These are phyloP conservation scores for Apiospora saccharicola DNA, from an alignment of 2,329 filamentous ascomycete species.

Conservation along the genomic window DNA sequence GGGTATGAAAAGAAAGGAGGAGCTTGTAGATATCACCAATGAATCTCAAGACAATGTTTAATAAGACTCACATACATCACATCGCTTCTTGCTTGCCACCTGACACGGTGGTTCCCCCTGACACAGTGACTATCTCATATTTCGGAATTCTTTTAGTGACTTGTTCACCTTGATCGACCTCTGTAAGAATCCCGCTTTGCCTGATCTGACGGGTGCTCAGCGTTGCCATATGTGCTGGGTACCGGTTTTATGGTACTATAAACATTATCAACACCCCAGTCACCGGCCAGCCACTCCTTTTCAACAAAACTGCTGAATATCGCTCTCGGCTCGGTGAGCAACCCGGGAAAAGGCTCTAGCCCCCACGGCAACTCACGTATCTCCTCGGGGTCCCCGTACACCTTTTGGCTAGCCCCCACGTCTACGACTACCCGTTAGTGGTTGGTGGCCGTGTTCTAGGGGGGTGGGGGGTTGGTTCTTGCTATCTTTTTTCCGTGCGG, in stretches of 20 bases:
- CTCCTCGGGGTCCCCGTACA: not conserved
- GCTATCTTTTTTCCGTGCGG: not conserved
- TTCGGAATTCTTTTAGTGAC: not conserved
- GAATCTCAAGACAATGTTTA: constrained; percentile 28
- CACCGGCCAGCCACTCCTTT: not conserved
- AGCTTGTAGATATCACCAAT: constrained; percentile 27
- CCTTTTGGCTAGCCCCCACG: not conserved
- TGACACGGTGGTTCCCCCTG: not conserved
- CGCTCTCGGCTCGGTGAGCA: not conserved
- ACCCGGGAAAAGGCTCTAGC: not conserved
- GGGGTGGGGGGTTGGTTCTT: not conserved
- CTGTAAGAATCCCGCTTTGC: too few species aligned
- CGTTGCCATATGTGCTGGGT: too few species aligned
- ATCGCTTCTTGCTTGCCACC: not conserved
- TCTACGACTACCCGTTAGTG: not conserved
- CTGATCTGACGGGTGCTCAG: too few species aligned
- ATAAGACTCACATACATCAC: constrained; percentile 22
- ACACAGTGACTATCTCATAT: not conserved
- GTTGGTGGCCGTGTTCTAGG: not conserved
- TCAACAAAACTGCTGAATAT: not conserved
- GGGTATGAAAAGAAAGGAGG: constrained; percentile 5
- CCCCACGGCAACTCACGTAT: not conserved
- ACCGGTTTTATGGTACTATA: too few species aligned
- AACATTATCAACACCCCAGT: not conserved
- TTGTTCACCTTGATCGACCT: too few species aligned